Evolutionary conservation across 805 yeast species (phyloP), one percentile per base, ranked within the genome.

Genomic region (Nakazawaea ambrosiae): DNA sequence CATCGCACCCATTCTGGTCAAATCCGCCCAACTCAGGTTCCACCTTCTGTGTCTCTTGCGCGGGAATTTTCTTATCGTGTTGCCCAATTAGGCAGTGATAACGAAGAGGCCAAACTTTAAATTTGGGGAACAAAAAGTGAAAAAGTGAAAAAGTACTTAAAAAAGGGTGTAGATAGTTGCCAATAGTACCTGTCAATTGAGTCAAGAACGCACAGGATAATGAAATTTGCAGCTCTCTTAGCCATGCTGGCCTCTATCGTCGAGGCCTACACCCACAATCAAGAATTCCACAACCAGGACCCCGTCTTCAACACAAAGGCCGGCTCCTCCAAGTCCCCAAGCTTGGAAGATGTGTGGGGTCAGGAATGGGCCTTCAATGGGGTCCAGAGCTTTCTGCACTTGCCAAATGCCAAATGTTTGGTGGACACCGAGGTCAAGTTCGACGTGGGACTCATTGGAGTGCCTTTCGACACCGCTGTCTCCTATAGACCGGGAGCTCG

Each of bases 381-480:
- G 1, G 66, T 78, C 31, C 71, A 72, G 50, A 73, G 85, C 0
- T 85, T 82, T 66, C 94, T 92, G 2, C 92, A 85, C 44, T 59
- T 85, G 35, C 76, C 76, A 18, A 67, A 72, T 40, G 63, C 70
- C 27, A 66, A 65, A 41, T 85, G 95, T 52, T 64, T 84, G 16
- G 33, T 70, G 3, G 57, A 73, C 28, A 55, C 71, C 30, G 63
- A 67, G 4, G 43, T 54, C 6, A 49, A 61, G 2, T 86, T 68
- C 47, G 95, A 85, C 48, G 70, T 85, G 34, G 95, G 79, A 1
- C 45, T 85, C 11, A 66, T 84, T 39, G 95, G 95, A 4, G 80
- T 81, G 2, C 94, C 94, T 0, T 85, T 84, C 48, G 95, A 84
- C 51, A 84, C 92, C 5, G 90, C 90, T 0, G 79, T 78, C 0